Base-by-base conservation (phyloP, 768 basidiomycete species). In the Boletus eberwhitei region DNA sequence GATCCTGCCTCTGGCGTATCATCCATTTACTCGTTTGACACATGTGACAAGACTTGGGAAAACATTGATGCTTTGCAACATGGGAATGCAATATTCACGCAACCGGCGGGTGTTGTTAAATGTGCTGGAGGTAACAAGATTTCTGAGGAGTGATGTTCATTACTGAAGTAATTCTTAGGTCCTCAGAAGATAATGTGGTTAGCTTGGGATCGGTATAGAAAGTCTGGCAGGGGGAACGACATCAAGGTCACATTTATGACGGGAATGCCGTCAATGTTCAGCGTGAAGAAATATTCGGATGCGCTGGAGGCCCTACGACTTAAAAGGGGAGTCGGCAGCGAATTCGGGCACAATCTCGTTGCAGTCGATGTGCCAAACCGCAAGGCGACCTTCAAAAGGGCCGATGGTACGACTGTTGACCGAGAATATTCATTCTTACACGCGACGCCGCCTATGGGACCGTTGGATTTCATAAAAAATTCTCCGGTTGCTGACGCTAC, bases 161-260 rank as follows among this genome's bases (percentile, higher is more conserved):
- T 48, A 19, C 60, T 63, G 5, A 57, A 39, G 31, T 35, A 21
- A 35, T n/a, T 37, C 39, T 21, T 59, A 90, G 88, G 87, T 16
- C 88, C 90, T 19, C 90, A 93, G 67, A 93, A 95, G 73, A 89
- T 94, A 50, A 93, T 96, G 90, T 96, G 93, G 92, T 92, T 93
- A 89, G 89, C 90, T 43, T 93, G 90, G 90, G 90, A 94, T 66
- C 76, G 85, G 45, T 92, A 80, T 68, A 77, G 79, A 53, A 77
- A 71, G 65, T 87, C 88, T 11, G 77, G 77, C 3, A 80, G 88
- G 19, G 68, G 74, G 16, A 76, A 79, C 46, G 76, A 80, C 45
- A 78, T 88, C 61, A 76, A 83, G 48, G 66, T 89, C 57, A 82
- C 90, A 54, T 96, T 96, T 69, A 88, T 88, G 70, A 91, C 88